phyloP scores from a whole-genome alignment of 2,329 filamentous ascomycete genomes.

The Xylariaceae sp. region DNA sequence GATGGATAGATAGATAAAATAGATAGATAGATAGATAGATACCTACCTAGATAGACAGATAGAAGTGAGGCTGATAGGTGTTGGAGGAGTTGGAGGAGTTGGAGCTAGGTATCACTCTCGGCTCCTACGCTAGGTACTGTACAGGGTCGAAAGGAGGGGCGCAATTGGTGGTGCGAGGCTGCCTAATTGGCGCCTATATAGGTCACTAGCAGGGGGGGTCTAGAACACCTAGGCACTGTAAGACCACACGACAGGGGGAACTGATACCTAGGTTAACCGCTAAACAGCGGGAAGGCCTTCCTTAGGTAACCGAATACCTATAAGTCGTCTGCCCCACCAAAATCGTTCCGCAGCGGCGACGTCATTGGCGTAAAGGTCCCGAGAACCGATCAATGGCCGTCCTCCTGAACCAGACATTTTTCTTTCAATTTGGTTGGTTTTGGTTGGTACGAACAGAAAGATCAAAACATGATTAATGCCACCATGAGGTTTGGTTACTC shows the following conservation, averaged over 20 bases:
- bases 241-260: too few relatives aligned
- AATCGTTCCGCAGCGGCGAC: constrained; percentile 19
- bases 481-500: constrained; percentile 4
- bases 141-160: background rate
- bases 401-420: constrained; percentile 8
- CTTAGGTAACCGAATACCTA: background rate
- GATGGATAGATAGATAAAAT: too few relatives aligned
- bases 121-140: background rate
- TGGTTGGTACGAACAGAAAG: background rate
- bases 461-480: constrained; percentile 8
- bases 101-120: too few relatives aligned
- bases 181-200: background rate
- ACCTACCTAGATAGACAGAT: too few relatives aligned
- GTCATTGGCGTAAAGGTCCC: constrained; percentile 25
- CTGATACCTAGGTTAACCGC: too few relatives aligned
- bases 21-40: too few relatives aligned
- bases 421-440: background rate
- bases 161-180: background rate
- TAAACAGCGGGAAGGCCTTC: too few relatives aligned
- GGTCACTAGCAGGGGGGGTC: too few relatives aligned
- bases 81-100: too few relatives aligned
- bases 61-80: too few relatives aligned
- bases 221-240: too few relatives aligned
- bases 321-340: constrained; percentile 4
- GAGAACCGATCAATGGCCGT: background rate